Evolutionary conservation across 192 early-diverging fungal genomes (phyloP).

Genomic region (Oehlia diaphana): DNA sequence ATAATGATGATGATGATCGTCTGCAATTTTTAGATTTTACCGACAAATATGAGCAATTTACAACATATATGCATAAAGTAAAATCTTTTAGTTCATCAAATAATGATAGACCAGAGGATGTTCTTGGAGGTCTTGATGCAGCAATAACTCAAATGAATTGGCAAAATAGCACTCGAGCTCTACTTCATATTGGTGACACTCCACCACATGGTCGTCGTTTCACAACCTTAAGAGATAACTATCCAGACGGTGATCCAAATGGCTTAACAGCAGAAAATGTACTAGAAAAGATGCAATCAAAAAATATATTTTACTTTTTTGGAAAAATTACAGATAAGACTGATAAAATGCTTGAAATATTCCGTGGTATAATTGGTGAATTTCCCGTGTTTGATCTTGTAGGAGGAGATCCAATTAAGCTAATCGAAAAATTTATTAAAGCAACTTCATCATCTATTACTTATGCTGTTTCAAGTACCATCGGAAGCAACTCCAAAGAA

Average conservation of each 20-base stretch:
- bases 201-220: constrained; percentile 29
- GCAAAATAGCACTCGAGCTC: constrained; percentile 3
- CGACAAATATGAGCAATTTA: background rate
- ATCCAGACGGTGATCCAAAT: constrained; percentile 30
- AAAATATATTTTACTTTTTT: constrained; percentile 28
- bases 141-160: constrained; percentile 19
- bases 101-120: background rate
- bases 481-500: too few relatives aligned
- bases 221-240: background rate
- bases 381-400: too few relatives aligned
- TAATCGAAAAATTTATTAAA: too few relatives aligned
- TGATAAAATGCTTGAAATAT: constrained; percentile 1
- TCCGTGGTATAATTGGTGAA: too few relatives aligned
- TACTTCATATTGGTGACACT: constrained; percentile 24
- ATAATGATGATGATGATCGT: background rate
- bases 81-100: background rate
- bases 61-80: background rate
- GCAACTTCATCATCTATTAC: too few relatives aligned
- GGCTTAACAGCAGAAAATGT: constrained; percentile 29
- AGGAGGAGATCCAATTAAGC: too few relatives aligned
- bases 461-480: too few relatives aligned
- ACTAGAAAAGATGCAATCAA: constrained; percentile 14
- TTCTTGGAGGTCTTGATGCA: constrained; percentile 28
- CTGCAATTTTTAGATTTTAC: background rate
- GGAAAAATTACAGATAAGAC: constrained; percentile 26